Evolutionary conservation across 2,329 filamentous ascomycete genomes (phyloP).

Genomic region (Fusarium metavorans): DNA sequence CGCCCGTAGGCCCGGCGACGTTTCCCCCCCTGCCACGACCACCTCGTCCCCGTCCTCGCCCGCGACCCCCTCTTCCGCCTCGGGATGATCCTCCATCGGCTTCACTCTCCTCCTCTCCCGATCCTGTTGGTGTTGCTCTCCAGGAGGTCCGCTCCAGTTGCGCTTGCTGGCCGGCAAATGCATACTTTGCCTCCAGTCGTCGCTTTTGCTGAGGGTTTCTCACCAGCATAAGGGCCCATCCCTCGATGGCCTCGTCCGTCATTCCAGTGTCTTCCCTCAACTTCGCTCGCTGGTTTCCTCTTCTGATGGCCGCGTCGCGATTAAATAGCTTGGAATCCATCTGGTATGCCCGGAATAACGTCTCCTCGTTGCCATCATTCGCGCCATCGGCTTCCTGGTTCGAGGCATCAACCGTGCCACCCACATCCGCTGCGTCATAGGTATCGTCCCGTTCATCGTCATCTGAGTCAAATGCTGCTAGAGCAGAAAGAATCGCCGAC

Average conservation of each 20-base stretch:
- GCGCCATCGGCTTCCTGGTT: slow-evolving; percentile 64
- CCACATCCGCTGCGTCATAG: slow-evolving; percentile 92
- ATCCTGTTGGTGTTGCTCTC: slow-evolving; percentile 63
- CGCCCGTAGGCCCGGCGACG: slow-evolving; percentile 73
- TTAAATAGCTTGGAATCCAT: slow-evolving; percentile 74
- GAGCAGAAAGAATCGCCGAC: slow-evolving; percentile 87
- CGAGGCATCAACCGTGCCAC: slow-evolving; percentile 84
- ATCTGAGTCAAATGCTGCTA: slow-evolving; percentile 90
- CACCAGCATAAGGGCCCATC: slow-evolving; percentile 89
- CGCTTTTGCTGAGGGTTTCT: slow-evolving; percentile 77
- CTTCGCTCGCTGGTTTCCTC: slow-evolving; percentile 70
- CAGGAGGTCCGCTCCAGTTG: slow-evolving; percentile 76
- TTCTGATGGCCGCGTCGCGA: slow-evolving; percentile 77
- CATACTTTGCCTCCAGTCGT: slow-evolving; percentile 77
- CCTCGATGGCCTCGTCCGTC: slow-evolving; percentile 94
- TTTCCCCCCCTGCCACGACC: slow-evolving; percentile 65
- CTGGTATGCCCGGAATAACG: slow-evolving; percentile 79
- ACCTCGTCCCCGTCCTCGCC: slow-evolving; percentile 63
- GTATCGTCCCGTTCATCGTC: slow-evolving; percentile 98
- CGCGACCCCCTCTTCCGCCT: slow-evolving; percentile 61
- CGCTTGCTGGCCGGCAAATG: slow-evolving; percentile 74
- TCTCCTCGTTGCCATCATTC: slow-evolving; percentile 72
- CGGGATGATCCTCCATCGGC: slow-evolving; percentile 57
- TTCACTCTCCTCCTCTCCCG: slow-evolving; percentile 69
- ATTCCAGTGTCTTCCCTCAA: slow-evolving; percentile 84